Conservation (phyloP, 1,139 yeast species). For the Yamadazyma dendronema region DNA sequence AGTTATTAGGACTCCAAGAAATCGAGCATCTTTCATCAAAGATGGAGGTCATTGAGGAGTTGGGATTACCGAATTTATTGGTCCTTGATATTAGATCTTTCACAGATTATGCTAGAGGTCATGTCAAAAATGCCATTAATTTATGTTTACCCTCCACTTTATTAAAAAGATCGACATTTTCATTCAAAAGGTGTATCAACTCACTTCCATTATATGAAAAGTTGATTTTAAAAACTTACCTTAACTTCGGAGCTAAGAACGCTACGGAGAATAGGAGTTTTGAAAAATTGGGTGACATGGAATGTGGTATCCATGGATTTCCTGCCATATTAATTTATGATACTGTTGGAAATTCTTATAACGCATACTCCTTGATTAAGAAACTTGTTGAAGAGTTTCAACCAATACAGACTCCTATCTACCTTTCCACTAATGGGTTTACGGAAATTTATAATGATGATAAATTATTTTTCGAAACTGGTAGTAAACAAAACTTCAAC, state of each 20-base stretch:
- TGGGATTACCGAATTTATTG: constrained; percentile 26
- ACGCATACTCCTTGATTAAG: constrained; percentile 44
- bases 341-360: constrained; percentile 31
- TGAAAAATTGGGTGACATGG: constrained; percentile 14
- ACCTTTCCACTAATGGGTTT: constrained; percentile 13
- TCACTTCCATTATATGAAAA: constrained; percentile 52
- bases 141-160: constrained; percentile 78
- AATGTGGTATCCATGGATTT: constrained; percentile 31
- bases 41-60: constrained; percentile 6
- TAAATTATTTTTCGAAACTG: constrained; percentile 7
- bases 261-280: constrained; percentile 2
- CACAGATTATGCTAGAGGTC: constrained; percentile 54
- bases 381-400: constrained; percentile 39
- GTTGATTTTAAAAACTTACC: constrained; percentile 21
- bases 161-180: constrained; percentile 64
- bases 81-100: constrained; percentile 72
- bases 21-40: constrained; percentile 6
- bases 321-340: constrained; percentile 31
- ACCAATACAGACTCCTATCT: constrained; percentile 11
- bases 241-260: constrained; percentile 11
- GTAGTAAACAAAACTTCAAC: constrained; percentile 15
- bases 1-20: constrained; percentile 6
- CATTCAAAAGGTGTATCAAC: constrained; percentile 53
- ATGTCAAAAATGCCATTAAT: constrained; percentile 58
- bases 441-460: not conserved